Evolutionary conservation across 2,329 filamentous ascomycete species (phyloP).

Genomic region (Aschersonia sp.): DNA sequence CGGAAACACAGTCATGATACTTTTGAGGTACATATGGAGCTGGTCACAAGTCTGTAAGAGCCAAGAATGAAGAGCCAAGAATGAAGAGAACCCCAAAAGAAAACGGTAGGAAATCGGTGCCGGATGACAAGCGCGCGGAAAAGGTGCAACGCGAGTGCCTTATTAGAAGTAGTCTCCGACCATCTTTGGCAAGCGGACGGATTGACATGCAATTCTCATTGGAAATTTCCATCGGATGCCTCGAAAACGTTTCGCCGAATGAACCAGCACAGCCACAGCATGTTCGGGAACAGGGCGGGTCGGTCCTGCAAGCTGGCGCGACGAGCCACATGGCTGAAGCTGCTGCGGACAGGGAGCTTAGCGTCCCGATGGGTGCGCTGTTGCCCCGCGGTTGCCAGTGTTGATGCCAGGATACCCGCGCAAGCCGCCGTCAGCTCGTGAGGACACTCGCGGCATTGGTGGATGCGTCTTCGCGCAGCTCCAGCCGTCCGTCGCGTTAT

Average conservation of each 20-base stretch:
- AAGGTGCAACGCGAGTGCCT: no score
- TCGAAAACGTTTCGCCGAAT: not conserved
- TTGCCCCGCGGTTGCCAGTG: constrained; percentile 44
- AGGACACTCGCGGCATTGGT: not conserved
- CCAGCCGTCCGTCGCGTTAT: constrained; percentile 3
- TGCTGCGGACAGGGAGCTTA: not conserved
- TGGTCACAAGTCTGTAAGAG: no score
- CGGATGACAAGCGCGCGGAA: no score
- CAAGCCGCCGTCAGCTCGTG: constrained; percentile 6
- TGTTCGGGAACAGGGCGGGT: not conserved
- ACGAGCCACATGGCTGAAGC: constrained; percentile 7
- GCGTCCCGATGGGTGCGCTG: constrained; percentile 11
- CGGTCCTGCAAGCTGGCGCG: not conserved
- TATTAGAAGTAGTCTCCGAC: no score
- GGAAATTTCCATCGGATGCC: no score
- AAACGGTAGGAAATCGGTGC: no score
- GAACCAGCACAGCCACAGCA: not conserved
- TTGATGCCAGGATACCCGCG: constrained; percentile 22
- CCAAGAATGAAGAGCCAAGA: no score
- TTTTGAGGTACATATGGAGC: no score
- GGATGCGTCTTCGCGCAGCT: constrained; percentile 3
- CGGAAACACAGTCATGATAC: no score
- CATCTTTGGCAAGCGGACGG: no score
- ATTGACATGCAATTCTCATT: no score
- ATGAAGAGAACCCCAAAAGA: no score